These are phyloP conservation scores for Sarocladium oryzae DNA, from an alignment of 2,329 filamentous ascomycete species.

Conservation along the genomic window DNA sequence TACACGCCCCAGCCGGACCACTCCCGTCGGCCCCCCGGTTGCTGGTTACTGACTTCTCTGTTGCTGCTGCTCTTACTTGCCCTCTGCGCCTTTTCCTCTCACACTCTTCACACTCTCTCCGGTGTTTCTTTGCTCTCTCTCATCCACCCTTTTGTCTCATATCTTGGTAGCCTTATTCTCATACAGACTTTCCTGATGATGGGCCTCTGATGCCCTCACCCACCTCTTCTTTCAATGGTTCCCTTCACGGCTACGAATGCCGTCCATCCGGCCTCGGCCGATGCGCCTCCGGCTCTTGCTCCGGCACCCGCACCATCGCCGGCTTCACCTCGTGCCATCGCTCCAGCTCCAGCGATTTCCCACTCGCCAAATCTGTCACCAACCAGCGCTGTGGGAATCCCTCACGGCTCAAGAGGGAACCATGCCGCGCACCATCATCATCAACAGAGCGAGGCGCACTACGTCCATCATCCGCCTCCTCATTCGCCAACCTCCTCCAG, in stretches of 20 bases:
- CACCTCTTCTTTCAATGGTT: conserved; percentile 9
- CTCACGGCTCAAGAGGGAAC: not conserved
- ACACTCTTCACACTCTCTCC: too few species aligned
- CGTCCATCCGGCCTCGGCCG: conserved; percentile 4
- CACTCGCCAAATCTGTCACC: conserved; percentile 5
- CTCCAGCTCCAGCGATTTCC: not conserved
- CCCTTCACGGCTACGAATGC: conserved; percentile 8
- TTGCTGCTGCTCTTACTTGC: not conserved
- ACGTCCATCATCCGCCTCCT: conserved; percentile 2
- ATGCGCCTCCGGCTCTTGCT: not conserved
- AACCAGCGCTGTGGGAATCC: not conserved
- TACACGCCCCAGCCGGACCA: not conserved
- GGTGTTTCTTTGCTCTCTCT: too few species aligned
- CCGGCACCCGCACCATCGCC: conserved; percentile 3
- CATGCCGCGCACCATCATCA: not conserved
- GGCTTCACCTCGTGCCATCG: conserved; percentile 5
- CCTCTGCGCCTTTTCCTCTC: not conserved
- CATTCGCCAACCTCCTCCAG: not conserved
- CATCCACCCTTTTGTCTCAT: too few species aligned
- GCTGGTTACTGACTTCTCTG: not conserved
- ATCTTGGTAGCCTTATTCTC: too few species aligned
- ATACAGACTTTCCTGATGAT: not conserved
- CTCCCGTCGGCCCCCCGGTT: not conserved
- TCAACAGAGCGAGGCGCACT: not conserved
- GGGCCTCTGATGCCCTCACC: conserved; percentile 11